A percentile compares a stretch with the other conserved stretches of the same genome.
Evolutionary conservation across 225 moss, liverwort and hornwort genomes (phyloP).

Genomic region (Polytrichum formosum): DNA sequence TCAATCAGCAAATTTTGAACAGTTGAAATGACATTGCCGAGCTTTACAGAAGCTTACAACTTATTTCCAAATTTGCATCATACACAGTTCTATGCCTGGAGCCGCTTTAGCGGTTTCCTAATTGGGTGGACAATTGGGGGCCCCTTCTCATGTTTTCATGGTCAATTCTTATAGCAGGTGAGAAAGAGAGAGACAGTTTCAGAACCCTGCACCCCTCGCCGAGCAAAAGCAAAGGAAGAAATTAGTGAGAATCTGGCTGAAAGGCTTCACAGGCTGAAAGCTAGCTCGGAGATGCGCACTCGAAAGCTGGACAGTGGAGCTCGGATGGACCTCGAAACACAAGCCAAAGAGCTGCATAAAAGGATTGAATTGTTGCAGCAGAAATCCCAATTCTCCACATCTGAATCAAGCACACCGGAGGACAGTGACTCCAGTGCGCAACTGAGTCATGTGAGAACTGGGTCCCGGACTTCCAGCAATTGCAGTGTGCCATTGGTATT

Average conservation of each 20-base stretch:
- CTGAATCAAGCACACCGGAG: conserved; percentile 28
- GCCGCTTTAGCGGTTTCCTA: too few relatives aligned
- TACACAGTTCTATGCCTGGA: too few relatives aligned
- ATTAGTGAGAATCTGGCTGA: conserved; percentile 25
- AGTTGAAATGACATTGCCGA: too few relatives aligned
- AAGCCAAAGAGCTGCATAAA: conserved; percentile 53
- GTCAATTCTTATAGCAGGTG: conserved; percentile 22
- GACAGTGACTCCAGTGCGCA: conserved; percentile 48
- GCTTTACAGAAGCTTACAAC: too few relatives aligned
- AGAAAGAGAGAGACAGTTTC: conserved; percentile 39
- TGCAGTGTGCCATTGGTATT: conserved; percentile 9
- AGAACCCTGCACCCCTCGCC: conserved; percentile 39
- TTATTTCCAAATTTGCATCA: too few relatives aligned
- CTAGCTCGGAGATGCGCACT: conserved; percentile 42
- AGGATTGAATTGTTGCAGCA: conserved; percentile 70
- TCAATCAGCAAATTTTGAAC: too few relatives aligned
- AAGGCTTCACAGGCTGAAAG: conserved; percentile 42
- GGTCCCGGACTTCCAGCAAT: conserved; percentile 6
- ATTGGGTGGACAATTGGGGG: too few relatives aligned
- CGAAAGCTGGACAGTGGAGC: conserved; percentile 23
- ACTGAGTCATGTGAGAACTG: conserved; percentile 31
- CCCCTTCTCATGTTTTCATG: too few relatives aligned
- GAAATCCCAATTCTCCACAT: conserved; percentile 23
- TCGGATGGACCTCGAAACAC: conserved; percentile 46
- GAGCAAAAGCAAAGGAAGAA: conserved; percentile 19